Conservation (phyloP, 78 protist species). For the Monosiga brevicollis region DNA sequence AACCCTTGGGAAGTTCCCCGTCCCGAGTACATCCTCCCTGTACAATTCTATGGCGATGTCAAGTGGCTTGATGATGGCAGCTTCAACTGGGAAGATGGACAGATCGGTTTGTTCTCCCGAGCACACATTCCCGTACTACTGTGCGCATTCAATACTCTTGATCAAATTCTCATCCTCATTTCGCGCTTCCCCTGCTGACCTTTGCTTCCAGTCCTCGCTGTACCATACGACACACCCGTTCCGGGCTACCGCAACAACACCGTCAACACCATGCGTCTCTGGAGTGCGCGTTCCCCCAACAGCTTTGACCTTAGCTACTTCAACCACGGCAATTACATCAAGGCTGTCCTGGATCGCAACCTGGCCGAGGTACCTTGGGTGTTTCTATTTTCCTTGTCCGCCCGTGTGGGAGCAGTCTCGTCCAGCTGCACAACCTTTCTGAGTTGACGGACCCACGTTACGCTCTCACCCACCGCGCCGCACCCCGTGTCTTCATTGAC, state of each 20-base stretch:
- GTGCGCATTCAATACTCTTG: neutral
- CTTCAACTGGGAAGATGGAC: conserved; percentile 63
- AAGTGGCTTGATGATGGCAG: conserved; percentile 4
- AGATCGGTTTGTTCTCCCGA: conserved; percentile 57
- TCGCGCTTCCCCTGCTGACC: too few species aligned
- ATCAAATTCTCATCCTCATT: conserved; percentile 3
- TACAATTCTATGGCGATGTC: conserved; percentile 23
- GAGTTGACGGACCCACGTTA: too few species aligned
- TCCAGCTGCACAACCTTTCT: too few species aligned
- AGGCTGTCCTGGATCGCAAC: conserved; percentile 69
- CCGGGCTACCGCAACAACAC: conserved; percentile 84
- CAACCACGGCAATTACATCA: conserved; percentile 84
- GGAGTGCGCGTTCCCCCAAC: conserved; percentile 69
- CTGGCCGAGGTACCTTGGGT: too few species aligned
- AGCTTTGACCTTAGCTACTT: conserved; percentile 27
- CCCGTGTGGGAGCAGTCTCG: too few species aligned
- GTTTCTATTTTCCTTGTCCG: too few species aligned
- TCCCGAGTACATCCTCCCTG: conserved; percentile 24
- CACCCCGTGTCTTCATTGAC: too few species aligned
- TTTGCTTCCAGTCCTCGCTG: too few species aligned
- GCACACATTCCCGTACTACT: conserved; percentile 40
- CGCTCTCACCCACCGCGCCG: too few species aligned
- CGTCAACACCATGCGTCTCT: conserved; percentile 82
- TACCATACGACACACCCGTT: conserved; percentile 69
- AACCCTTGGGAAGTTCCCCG: conserved; percentile 85